Evolutionary conservation across 2,329 filamentous ascomycete genomes (phyloP).

Genomic region (Xylariaceae sp.): DNA sequence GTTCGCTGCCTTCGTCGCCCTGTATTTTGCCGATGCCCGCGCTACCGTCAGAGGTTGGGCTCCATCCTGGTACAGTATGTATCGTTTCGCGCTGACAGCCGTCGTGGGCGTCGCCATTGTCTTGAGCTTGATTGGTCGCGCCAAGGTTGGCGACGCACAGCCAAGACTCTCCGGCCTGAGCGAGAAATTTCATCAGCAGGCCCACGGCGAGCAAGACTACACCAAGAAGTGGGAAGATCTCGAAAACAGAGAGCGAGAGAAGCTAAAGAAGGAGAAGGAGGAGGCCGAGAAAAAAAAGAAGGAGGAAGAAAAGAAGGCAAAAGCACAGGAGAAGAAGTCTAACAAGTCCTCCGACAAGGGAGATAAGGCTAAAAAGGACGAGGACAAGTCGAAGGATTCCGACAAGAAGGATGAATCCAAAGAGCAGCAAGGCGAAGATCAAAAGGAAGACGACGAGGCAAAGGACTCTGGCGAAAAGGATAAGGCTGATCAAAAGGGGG

Average conservation of each 20-base stretch:
- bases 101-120: conserved; percentile 82
- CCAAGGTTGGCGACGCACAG: conserved; percentile 59
- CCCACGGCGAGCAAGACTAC: conserved; percentile 32
- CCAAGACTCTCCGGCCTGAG: conserved; percentile 37
- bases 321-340: conserved; percentile 19
- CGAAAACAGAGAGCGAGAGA: conserved; percentile 31
- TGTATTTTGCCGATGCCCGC: conserved; percentile 81
- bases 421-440: no score
- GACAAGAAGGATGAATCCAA: no score
- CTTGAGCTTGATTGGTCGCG: conserved; percentile 75
- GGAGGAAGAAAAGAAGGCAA: conserved; percentile 17
- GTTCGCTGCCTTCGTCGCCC: conserved; percentile 77
- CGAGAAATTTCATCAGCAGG: conserved; percentile 37
- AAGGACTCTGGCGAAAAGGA: not conserved
- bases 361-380: conserved; percentile 13
- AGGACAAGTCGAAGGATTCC: not conserved
- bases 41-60: conserved; percentile 74
- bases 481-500: not conserved
- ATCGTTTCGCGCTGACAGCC: conserved; percentile 90
- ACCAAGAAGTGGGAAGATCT: conserved; percentile 44
- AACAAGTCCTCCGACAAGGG: conserved; percentile 3
- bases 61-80: conserved; percentile 81
- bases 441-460: not conserved
- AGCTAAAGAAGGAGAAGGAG: conserved; percentile 21
- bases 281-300: conserved; percentile 28